Base-by-base conservation (phyloP, 1,139 yeast species). In the Lipomyces yarrowii region DNA sequence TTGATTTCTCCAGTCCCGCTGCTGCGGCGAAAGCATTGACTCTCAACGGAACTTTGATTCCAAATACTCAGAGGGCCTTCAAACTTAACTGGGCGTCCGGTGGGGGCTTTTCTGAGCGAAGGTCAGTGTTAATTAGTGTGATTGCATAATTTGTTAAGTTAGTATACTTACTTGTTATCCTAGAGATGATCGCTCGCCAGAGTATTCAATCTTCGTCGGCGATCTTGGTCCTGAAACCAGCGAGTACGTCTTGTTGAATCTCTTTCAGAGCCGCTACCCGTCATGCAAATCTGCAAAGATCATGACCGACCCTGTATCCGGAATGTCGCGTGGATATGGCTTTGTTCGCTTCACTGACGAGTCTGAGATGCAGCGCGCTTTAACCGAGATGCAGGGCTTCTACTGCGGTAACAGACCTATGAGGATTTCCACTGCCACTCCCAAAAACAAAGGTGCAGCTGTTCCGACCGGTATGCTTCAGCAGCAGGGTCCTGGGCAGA, bases 21-120 rank as follows among this genome's bases (percentile, higher is more conserved):
- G 84, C 86, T 15, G 96, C 96, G 1, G 83, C 87, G n/a, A 82
- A 83, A 63, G 98, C 96, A 0, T 73, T 79, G 58, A 78, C 84
- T 57, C 82, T 88, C 70, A 90, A 92, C 77, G 94, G 97, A 1
- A 79, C 83, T 4, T 81, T 82, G 5, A 84, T 93, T 48, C 94
- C 96, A 18, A 83, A 83, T 72, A 77, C 87, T 21, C 80, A 85
- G 33, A 85, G 87, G 69, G 76, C 80, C 4, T 87, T 93, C 74
- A 87, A 91, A 76, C 82, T 93, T 71, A 93, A 92, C 76, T 89
- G 96, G 91, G 97, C 98, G 0, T 83, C 90, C 37, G 96, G 96
- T 23, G 88, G 87, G 51, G 86, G 88, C 13, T 79, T 78, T 69
- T 74, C 80, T 23, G 76, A 73, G 57, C 65, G 74, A 57, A 46